Conservation (phyloP, 345 rosid genomes). For the Eucalyptus pauciflora region DNA sequence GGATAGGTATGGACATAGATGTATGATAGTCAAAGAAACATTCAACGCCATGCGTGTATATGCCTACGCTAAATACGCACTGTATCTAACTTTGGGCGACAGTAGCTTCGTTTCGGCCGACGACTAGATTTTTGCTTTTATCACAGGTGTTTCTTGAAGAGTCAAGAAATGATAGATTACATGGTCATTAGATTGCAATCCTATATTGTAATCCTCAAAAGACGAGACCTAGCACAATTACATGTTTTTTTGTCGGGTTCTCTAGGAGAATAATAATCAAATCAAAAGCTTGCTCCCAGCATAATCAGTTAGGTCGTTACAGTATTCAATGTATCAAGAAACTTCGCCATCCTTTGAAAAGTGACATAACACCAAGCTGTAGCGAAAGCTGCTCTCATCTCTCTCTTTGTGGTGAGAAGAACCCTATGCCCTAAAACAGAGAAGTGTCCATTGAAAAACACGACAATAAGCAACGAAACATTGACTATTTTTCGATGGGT, state of each 20-base stretch:
- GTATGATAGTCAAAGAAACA: background rate
- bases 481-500: background rate
- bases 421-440: background rate
- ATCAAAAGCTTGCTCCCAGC: background rate
- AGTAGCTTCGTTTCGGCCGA: too few species aligned
- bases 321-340: background rate
- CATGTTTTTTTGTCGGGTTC: background rate
- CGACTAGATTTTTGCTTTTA: too few species aligned
- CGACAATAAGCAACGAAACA: too few species aligned
- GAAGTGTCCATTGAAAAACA: background rate
- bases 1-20: background rate
- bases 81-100: too few species aligned
- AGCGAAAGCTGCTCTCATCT: background rate
- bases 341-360: background rate
- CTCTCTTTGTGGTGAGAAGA: background rate
- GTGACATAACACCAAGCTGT: too few species aligned
- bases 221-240: background rate
- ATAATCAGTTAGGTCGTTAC: background rate
- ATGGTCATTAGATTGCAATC: too few species aligned
- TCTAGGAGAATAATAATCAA: background rate
- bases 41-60: too few species aligned
- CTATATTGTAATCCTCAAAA: background rate
- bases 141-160: too few species aligned
- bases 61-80: too few species aligned
- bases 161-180: background rate